Evolutionary conservation across 495 filamentous ascomycete genomes (phyloP), one percentile per base, ranked within the genome.

Genomic region (Penicillium samsonianum): DNA sequence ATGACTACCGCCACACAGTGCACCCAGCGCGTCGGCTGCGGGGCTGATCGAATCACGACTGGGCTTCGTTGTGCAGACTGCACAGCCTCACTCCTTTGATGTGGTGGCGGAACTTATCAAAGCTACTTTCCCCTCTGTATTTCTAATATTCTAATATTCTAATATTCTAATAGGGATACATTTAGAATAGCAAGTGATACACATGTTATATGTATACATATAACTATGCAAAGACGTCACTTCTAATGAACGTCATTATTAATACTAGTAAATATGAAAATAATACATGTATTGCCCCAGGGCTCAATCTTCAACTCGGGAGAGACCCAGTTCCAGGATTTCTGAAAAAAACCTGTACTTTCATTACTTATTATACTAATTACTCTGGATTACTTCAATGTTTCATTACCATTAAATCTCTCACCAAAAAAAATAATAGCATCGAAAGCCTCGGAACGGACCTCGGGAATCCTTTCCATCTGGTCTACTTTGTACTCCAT

Each of bases 281-380:
- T 33, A 33, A 43, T 20, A 42, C 40, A 9, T 17, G 41, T 42
- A 67, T 62, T 67, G 62, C 57, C 65, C n/a, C n/a, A n/a, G n/a
- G n/a, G n/a, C n/a, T n/a, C 65, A 58, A 67, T 63, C 50, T 46
- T 65, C 53, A 61, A 61, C n/a, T n/a, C 30, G 22, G 17, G 9
- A 48, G 45, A 30, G 58, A 61, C 64, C 70, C 68, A 67, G 55
- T 64, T 62, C 69, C 62, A 70, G 50, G 64, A 63, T 62, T 65
- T 43, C 59, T 50, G 20, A 42, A 53, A 52, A 53, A 53, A 53
- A 16, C 35, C 23, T 41, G 35, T 50, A 50, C 28, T 10, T 11
- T 49, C 25, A 56, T 31, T 47, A 47, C 30, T 14, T 22, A 14
- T 37, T 50, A 37, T 50, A 50, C 20, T 37, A 50, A 14, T 10